phyloP scores from a whole-genome alignment of 257 asterid genomes.

The Nicotiana sylvestris region DNA sequence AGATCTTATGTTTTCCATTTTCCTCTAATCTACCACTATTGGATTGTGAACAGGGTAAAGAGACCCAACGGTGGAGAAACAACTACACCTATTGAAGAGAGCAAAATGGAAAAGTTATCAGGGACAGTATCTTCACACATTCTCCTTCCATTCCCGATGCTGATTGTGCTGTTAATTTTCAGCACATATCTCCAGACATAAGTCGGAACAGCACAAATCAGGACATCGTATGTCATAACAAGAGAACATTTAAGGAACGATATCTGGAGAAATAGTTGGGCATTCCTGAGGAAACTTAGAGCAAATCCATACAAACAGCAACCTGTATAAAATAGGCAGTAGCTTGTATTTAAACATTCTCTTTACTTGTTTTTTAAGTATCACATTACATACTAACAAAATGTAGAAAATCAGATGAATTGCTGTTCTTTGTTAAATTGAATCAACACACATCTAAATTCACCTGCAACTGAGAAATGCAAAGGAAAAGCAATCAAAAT shows the following conservation, averaged over 20 bases:
- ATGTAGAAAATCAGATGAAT: background rate
- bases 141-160: conserved; percentile 26
- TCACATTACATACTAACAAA: background rate
- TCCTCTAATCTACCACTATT: background rate
- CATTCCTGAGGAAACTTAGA: background rate
- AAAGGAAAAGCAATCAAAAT: background rate
- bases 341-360: background rate
- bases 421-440: background rate
- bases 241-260: background rate
- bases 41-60: conserved; percentile 35
- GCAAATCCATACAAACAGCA: background rate
- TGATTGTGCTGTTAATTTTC: conserved; percentile 21
- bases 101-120: conserved; percentile 21
- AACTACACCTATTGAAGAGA: conserved; percentile 36
- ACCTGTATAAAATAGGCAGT: background rate
- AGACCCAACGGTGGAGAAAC: conserved; percentile 24
- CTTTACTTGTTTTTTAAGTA: background rate
- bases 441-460: background rate
- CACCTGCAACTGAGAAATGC: background rate
- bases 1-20: background rate
- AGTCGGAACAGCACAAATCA: background rate
- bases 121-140: conserved; percentile 24
- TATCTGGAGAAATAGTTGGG: background rate
- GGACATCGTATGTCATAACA: background rate
- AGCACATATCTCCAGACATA: conserved; percentile 13